Evolutionary conservation across 179 eudicot genomes (phyloP).

Genomic region (Carnegiea gigantea): DNA sequence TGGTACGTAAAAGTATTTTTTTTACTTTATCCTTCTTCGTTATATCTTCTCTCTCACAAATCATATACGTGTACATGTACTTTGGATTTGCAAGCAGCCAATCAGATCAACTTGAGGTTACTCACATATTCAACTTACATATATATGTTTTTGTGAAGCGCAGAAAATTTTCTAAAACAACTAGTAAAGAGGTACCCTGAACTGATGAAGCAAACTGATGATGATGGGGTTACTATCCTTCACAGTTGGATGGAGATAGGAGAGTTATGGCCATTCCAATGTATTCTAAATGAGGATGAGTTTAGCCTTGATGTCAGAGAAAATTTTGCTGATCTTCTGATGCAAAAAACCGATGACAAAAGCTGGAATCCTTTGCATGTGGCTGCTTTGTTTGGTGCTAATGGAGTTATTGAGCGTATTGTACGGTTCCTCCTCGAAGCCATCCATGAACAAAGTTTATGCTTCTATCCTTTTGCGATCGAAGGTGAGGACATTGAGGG

Average conservation of each 20-base stretch:
- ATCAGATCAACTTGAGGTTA: too few species aligned
- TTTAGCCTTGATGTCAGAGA: not conserved
- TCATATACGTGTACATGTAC: too few species aligned
- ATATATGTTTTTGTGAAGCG: not conserved
- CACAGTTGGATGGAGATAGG: conserved; percentile 7
- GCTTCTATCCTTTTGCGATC: too few species aligned
- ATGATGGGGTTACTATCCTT: not conserved
- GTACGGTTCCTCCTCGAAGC: not conserved
- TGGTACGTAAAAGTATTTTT: not conserved
- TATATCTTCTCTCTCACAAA: too few species aligned
- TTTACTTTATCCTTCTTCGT: too few species aligned
- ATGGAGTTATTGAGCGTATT: not conserved
- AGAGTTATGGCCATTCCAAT: conserved; percentile 2
- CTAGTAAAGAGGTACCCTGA: not conserved
- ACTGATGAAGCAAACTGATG: not conserved
- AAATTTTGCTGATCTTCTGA: not conserved
- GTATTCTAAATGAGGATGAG: not conserved
- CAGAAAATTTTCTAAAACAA: not conserved
- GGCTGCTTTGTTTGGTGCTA: not conserved
- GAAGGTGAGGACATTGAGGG: not conserved
- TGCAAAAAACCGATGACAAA: not conserved
- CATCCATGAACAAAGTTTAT: not conserved
- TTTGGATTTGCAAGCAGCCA: too few species aligned
- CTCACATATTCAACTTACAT: too few species aligned
- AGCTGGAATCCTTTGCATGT: not conserved